Evolutionary conservation across 1,139 yeast species (phyloP), one percentile per base, ranked within the genome.

Genomic region (Blastobotrys aristatus): DNA sequence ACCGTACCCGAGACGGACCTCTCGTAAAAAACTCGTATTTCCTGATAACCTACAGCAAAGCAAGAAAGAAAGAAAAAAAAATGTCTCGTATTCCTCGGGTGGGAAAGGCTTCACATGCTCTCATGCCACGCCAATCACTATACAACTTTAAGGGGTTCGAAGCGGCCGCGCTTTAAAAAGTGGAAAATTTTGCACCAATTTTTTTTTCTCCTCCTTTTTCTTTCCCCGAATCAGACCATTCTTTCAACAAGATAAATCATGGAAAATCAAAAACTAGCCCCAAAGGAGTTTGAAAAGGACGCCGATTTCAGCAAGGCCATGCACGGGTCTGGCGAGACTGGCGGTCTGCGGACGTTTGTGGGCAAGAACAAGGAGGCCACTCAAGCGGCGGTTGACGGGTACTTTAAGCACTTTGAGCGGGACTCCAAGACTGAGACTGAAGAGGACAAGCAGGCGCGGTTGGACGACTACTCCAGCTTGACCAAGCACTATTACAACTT

Each of bases 401-500:
- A 92, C 71, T 84, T 92, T 77, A 85, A 87, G 74, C 96, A 90
- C 72, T 92, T 97, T 97, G 96, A 92, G 65, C 65, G 65, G 52
- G 63, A 64, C 30, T 59, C 71, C 24, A 58, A 57, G 30, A 36
- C 38, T 6, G 24, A 34, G 26, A 40, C 36, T 13, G 43, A 29
- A 30, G 36, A 29, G n/a, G 43, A 40, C 18, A 17, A 40, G 17
- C 43, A 42, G 33, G 40, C 17, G 4, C 45, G 45, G 22, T 42
- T 42, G 34, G 45, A 42, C 14, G 45, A 42, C 68, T 92, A 92
- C 73, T 85, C 95, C 50, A 82, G 84, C 60, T 79, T 89, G 61
- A 92, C 98, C 50, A 92, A 87, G 68, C 96, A 94, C 65, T 92
- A 89, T 76, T 92, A 92, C 75, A 92, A 92, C 73, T 80, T 92